Evolutionary conservation across 2,329 filamentous ascomycete genomes (phyloP), one percentile per base, ranked within the genome.

Genomic region (Botrytis tulipae): DNA sequence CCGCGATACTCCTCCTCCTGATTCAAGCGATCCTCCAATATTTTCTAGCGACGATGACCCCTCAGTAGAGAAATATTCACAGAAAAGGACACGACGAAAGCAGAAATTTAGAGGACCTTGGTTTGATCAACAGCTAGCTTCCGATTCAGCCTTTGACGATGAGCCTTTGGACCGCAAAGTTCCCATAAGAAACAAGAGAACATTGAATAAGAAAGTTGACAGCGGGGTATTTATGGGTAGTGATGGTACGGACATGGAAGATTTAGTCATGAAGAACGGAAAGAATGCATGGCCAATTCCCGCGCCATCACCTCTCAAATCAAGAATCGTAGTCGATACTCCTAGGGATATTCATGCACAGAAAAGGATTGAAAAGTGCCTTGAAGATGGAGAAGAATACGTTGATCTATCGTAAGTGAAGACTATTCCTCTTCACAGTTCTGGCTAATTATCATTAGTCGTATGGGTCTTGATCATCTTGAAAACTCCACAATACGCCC

Each of bases 11-110:
- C 77, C 76, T 44, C 78, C 78, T 65, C 76, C 83, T 54, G 83
- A 87, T 76, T 93, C 90, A 32, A 93, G 91, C 79, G 91, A 93
- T 78, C 90, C 91, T 5, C 87, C 89, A 67, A 81, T 93, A 40
- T 93, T 93, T 81, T 93, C 90, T 6, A 91, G 89, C 80, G 91
- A 93, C 74, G 91, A 93, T 78, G 91, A 92, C 73, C 89, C 89
- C 4, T 87, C 87, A 1, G 81, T 90, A 66, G 90, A 92, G 74
- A 91, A 91, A 77, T 92, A 92, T 78, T 83, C 85, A 37, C 83
- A 87, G 66, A 84, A 85, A 40, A 29, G 51, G n/a, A 57, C 51
- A 57, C 85, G 86, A 76, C 86, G 87, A 74, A 93, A 92, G 83
- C 86, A 85, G 77, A 86, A 88, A 67, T 90, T 91, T 75, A 83